These are phyloP conservation scores for Podaxis carcinomalis DNA, from an alignment of 768 basidiomycete genomes.

Conservation along the genomic window DNA sequence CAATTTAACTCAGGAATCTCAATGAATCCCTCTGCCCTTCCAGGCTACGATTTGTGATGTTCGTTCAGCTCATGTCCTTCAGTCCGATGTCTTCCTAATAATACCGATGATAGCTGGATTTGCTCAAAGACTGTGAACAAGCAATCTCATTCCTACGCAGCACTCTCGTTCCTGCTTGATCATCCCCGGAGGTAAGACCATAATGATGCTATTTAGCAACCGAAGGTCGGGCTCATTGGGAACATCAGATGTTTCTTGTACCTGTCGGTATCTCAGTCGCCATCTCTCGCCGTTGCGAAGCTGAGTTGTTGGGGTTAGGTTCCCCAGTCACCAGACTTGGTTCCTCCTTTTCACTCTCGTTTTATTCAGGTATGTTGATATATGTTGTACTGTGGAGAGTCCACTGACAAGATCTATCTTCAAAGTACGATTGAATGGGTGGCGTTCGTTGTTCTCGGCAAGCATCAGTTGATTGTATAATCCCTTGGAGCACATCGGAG, in stretches of 20 bases:
- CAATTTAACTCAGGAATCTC: not conserved
- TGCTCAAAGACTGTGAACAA: conserved; percentile 44
- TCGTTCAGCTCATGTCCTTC: conserved; percentile 15
- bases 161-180: conserved; percentile 69
- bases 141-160: conserved; percentile 43
- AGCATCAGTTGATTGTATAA: conserved; percentile 4
- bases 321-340: conserved; percentile 76
- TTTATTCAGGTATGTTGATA: conserved; percentile 43
- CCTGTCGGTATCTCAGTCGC: conserved; percentile 28
- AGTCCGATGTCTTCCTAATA: not conserved
- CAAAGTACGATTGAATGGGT: conserved; percentile 61
- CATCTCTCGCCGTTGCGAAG: too few relatives aligned
- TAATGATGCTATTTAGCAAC: not conserved
- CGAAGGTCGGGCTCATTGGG: not conserved
- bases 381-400: not conserved
- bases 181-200: conserved; percentile 61
- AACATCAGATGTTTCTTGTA: conserved; percentile 58
- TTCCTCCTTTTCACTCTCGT: conserved; percentile 56
- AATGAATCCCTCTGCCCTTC: not conserved
- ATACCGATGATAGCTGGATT: conserved; percentile 47
- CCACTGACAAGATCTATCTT: not conserved
- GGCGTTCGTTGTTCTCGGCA: conserved; percentile 61
- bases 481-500: not conserved
- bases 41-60: conserved; percentile 66
- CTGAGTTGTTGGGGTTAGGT: conserved; percentile 25